Conservation (phyloP, 441 rosid species). For the Gossypium gossypioides region DNA sequence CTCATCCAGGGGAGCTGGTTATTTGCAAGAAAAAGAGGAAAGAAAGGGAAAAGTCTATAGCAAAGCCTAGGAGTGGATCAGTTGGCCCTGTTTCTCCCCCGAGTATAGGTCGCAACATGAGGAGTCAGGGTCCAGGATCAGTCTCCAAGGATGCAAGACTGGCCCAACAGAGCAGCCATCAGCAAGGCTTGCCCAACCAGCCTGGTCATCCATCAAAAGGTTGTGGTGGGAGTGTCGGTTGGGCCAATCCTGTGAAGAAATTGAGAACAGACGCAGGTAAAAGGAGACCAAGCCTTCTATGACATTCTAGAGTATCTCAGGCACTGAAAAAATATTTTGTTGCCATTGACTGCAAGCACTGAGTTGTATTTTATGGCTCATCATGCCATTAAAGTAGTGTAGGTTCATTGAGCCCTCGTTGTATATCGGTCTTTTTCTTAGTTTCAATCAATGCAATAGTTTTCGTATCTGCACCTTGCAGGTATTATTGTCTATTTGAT, state of each 20-base stretch:
- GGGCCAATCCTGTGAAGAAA: conserved; percentile 99
- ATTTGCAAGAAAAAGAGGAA: conserved; percentile 98
- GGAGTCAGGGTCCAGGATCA: conserved; percentile 45
- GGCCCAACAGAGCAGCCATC: conserved; percentile 36
- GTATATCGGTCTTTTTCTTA: conserved; percentile 17
- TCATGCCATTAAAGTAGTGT: conserved; percentile 26
- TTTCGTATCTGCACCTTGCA: conserved; percentile 18
- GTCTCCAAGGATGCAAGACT: conserved; percentile 46
- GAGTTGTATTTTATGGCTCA: conserved; percentile 16
- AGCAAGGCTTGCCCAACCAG: conserved; percentile 70
- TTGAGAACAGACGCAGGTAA: conserved; percentile 89
- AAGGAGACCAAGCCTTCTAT: conserved; percentile 85
- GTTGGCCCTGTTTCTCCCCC: conserved; percentile 76
- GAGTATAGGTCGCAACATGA: conserved; percentile 51
- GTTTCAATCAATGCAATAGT: conserved; percentile 23
- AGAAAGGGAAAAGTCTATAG: conserved; percentile 73
- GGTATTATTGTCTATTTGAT: background rate
- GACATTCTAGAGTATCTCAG: conserved; percentile 26
- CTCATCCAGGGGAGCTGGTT: conserved; percentile 88
- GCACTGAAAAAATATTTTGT: conserved; percentile 14
- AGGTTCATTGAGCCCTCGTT: conserved; percentile 24
- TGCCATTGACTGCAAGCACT: conserved; percentile 17
- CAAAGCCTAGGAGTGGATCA: conserved; percentile 55
- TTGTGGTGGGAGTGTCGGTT: conserved; percentile 64
- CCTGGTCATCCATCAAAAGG: conserved; percentile 44